Base-by-base conservation (phyloP, 495 filamentous ascomycete species). In the Neurospora sp. region DNA sequence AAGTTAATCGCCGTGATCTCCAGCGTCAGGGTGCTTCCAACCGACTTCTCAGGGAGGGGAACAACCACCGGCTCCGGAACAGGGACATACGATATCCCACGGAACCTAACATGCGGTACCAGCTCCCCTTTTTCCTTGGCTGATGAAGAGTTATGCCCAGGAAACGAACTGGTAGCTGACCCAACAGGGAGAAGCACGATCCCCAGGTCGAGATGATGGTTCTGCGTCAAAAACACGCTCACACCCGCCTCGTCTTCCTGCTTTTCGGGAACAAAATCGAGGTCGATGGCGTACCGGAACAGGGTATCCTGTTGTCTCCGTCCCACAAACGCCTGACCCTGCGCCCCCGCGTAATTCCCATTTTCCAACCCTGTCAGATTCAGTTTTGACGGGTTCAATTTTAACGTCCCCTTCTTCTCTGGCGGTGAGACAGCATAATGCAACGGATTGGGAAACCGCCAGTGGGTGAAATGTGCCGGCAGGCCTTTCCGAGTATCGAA, bases 151-250 rank as follows among this genome's bases (percentile, higher is more conserved):
- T 49, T 11, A 23, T 49, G 44, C 37, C 39, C 41, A 10, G 72
- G 69, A 73, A 77, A 42, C 16, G 37, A 35, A 23, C 60, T 72
- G 27, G 72, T 74, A 1, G 18, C 16, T 23, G 44, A 23, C 14
- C 49, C 42, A 8, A 76, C 74, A 27, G 79, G 81, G 14, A 86
- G 80, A 46, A 84, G 72, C n/a, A 84, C 84, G 27, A 88, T 73
- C n/a, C 86, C 85, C 14, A 88, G 72, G 60, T 88, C 85, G 11
- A 87, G 74, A 70, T 88, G 87, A 72, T 88, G 85, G 75, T 85
- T 86, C 75, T 89, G 86, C 18, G 82, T 85, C 23, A 87, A 77
- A 74, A 89, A 89, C 4, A 82, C 79, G 0, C 83, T 81, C 10
- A 86, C 78, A 11, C 85, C 85, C 39, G 81, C 82, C 71, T 86